Conservation (phyloP, 495 filamentous ascomycete genomes). For the Letharia lupina region DNA sequence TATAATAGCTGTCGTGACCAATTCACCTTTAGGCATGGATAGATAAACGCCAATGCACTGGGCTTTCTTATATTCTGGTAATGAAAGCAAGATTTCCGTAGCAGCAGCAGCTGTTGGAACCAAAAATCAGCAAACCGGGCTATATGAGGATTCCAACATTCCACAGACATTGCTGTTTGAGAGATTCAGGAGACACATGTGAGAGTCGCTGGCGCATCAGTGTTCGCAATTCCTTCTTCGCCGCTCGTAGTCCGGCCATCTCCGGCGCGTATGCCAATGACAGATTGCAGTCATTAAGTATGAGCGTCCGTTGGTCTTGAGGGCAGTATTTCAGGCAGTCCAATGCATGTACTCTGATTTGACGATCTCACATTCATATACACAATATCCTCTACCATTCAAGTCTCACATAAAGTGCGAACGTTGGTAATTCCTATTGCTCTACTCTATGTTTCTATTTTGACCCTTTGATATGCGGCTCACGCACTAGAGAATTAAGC, state of each 20-base stretch:
- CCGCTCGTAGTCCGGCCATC: conserved; percentile 47
- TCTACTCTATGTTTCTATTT: too few relatives aligned
- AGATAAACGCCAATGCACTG: conserved; percentile 76
- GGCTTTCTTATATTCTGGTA: conserved; percentile 61
- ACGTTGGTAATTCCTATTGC: too few relatives aligned
- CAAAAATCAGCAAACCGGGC: conserved; percentile 19
- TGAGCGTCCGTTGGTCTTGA: too few relatives aligned
- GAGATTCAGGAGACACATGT: conserved; percentile 46
- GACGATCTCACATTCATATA: too few relatives aligned
- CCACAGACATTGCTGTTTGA: conserved; percentile 57
- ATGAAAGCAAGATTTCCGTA: conserved; percentile 48
- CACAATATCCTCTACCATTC: too few relatives aligned
- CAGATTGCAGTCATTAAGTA: not conserved
- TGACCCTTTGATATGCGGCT: not conserved
- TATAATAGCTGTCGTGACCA: conserved; percentile 73
- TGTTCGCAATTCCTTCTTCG: conserved; percentile 67
- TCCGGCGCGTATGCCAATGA: conserved; percentile 16
- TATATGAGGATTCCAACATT: not conserved
- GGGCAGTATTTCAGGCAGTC: not conserved
- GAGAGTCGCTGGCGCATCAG: conserved; percentile 57
- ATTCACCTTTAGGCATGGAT: conserved; percentile 81
- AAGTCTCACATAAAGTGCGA: too few relatives aligned
- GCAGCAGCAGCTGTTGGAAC: conserved; percentile 47
- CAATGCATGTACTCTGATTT: too few relatives aligned
- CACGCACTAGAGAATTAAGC: conserved; percentile 8